These are phyloP conservation scores for Knufia fluminis DNA, from an alignment of 2,329 filamentous ascomycete genomes.

Conservation along the genomic window DNA sequence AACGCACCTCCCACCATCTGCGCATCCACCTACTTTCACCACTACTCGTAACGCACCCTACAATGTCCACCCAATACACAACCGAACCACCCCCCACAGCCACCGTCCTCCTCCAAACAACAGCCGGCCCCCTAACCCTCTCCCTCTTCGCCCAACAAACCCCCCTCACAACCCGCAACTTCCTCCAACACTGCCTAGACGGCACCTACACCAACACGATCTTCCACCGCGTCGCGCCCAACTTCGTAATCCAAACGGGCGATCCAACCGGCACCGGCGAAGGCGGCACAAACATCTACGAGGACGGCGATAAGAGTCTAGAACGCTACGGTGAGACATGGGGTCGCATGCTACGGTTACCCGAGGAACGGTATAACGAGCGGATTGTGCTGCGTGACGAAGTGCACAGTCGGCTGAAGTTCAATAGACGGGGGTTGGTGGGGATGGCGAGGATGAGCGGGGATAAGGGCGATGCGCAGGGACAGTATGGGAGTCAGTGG, in stretches of 20 bases:
- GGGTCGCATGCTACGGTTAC: slow-evolving; percentile 40
- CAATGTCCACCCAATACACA: slow-evolving; percentile 85
- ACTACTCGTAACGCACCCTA: too few species aligned
- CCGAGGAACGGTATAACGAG: slow-evolving; percentile 33
- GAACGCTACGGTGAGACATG: slow-evolving; percentile 44
- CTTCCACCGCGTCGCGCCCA: slow-evolving; percentile 86
- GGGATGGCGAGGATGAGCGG: slow-evolving; percentile 78
- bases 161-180: slow-evolving; percentile 85
- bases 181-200: slow-evolving; percentile 87
- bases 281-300: slow-evolving; percentile 85
- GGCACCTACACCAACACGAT: slow-evolving; percentile 91
- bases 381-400: slow-evolving; percentile 73
- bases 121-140: slow-evolving; percentile 76
- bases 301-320: slow-evolving; percentile 47
- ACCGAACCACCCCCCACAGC: slow-evolving; percentile 91
- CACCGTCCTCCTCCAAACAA: slow-evolving; percentile 84
- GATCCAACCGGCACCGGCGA: slow-evolving; percentile 72
- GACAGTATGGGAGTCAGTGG: slow-evolving; percentile 91
- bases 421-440: slow-evolving; percentile 78
- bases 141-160: slow-evolving; percentile 94
- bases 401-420: slow-evolving; percentile 83
- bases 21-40: too few species aligned
- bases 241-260: slow-evolving; percentile 89
- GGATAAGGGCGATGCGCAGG: slow-evolving; percentile 36
- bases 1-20: too few species aligned